These are phyloP conservation scores for Corrigiola litoralis DNA, from an alignment of 179 eudicot genomes.

Conservation along the genomic window DNA sequence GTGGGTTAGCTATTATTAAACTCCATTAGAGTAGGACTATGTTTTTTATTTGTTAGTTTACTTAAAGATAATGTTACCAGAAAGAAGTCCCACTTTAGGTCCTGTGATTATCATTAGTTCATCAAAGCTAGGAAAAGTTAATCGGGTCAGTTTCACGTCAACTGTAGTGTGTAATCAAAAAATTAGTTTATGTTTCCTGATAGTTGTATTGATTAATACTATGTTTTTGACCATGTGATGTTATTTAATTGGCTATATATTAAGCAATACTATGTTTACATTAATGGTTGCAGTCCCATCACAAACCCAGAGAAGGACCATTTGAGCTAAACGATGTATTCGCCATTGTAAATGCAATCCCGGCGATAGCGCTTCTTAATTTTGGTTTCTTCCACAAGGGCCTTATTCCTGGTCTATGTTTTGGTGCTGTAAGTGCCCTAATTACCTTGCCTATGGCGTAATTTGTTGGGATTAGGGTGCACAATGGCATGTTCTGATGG, in stretches of 20 bases:
- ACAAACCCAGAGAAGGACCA: slow-evolving; percentile 87
- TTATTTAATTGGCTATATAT: not conserved
- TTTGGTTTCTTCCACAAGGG: slow-evolving; percentile 94
- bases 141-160: no score
- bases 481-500: not conserved
- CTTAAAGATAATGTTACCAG: no score
- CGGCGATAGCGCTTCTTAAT: slow-evolving; percentile 75
- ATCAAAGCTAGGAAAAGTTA: no score
- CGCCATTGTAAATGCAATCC: slow-evolving; percentile 78
- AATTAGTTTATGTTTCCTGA: no score
- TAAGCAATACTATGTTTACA: not conserved
- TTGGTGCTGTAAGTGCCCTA: slow-evolving; percentile 71
- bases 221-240: not conserved
- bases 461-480: not conserved
- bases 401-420: slow-evolving; percentile 80
- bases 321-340: slow-evolving; percentile 93
- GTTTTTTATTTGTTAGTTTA: no score
- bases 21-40: no score
- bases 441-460: not conserved
- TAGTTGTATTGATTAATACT: no score
- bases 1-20: no score
- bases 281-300: slow-evolving; percentile 70
- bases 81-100: no score
- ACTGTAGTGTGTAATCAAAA: no score
- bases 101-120: no score